Evolutionary conservation across 495 filamentous ascomycete species (phyloP), one percentile per base, ranked within the genome.

Genomic region (Geoglossum glabrum): DNA sequence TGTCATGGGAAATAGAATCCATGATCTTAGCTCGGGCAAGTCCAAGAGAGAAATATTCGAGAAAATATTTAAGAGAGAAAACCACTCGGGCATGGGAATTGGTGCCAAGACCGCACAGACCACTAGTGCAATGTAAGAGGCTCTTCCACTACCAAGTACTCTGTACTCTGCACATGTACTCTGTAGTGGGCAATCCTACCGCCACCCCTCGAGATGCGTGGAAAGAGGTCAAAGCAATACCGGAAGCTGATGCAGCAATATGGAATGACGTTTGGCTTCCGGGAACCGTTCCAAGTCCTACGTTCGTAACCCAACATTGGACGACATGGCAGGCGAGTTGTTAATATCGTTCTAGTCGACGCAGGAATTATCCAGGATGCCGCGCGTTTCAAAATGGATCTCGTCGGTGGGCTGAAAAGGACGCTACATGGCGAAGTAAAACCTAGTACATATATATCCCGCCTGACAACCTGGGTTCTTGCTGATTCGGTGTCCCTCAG

Each of bases 191-290:
- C n/a, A n/a, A n/a, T n/a, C n/a, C n/a, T n/a, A n/a, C n/a, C n/a
- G n/a, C n/a, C n/a, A 40, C 11, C 11, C 49, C 54, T 3, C 63
- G 79, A 67, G 60, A 94, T 94, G 87, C 79, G 85, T 65, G 89
- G 86, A 59, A 96, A 96, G 69, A 81, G 92, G 61, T 83, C 85
- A 7, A 98, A 96, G 73, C 85, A 88, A 67, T 98, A 97, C 71
- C 83, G 87, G 65, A 94, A 94, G 80, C 78, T 96, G 59, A 96
- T 99, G 88, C 80, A 86, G 63, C 81, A 89, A 65, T 97, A 88
- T 79, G 79, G 79, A 64, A 73, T 87, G 60, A 78, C 75, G 51
- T 93, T 90, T 62, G 82, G 83, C 25, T 95, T 95, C 68, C 86
- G 90, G 57, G 85, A 89, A 66, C 87, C 90, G 6, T 97, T 95